Evolutionary conservation across 345 rosid genomes (phyloP).

Genomic region (Sonneratia caseolaris): DNA sequence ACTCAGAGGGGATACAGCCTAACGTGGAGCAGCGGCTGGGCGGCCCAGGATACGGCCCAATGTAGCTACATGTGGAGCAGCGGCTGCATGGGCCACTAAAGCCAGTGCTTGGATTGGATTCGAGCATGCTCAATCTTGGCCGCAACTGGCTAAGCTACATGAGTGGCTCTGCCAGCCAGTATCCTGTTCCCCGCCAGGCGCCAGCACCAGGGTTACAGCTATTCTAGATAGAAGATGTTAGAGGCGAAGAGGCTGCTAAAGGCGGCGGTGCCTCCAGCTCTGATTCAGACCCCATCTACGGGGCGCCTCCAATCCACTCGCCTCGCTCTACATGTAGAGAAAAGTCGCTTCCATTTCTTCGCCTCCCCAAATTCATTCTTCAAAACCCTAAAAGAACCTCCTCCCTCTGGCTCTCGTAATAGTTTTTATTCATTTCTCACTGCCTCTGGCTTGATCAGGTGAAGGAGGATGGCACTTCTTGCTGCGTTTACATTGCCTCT

Average conservation of each 20-base stretch:
- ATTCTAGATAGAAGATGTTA: slow-evolving; percentile 12
- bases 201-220: neutral
- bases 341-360: neutral
- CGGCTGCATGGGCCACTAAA: too few species aligned
- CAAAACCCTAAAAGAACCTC: neutral
- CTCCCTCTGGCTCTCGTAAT: too few species aligned
- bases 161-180: too few species aligned
- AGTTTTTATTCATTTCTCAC: neutral
- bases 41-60: too few species aligned
- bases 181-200: too few species aligned
- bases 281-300: slow-evolving; percentile 48
- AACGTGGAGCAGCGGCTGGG: too few species aligned
- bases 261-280: slow-evolving; percentile 39
- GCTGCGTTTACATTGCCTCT: slow-evolving; percentile 56
- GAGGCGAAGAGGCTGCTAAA: slow-evolving; percentile 41
- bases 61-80: too few species aligned
- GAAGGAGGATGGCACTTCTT: slow-evolving; percentile 32
- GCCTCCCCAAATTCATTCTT: neutral
- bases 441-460: slow-evolving; percentile 18
- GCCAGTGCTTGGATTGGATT: too few species aligned
- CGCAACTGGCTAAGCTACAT: too few species aligned
- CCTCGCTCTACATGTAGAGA: slow-evolving; percentile 50
- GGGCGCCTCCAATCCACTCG: slow-evolving; percentile 58
- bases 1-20: too few species aligned
- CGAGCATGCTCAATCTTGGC: too few species aligned